These are phyloP conservation scores for Diddensiella caesifluorescens DNA, from an alignment of 805 yeast species.

Conservation along the genomic window DNA sequence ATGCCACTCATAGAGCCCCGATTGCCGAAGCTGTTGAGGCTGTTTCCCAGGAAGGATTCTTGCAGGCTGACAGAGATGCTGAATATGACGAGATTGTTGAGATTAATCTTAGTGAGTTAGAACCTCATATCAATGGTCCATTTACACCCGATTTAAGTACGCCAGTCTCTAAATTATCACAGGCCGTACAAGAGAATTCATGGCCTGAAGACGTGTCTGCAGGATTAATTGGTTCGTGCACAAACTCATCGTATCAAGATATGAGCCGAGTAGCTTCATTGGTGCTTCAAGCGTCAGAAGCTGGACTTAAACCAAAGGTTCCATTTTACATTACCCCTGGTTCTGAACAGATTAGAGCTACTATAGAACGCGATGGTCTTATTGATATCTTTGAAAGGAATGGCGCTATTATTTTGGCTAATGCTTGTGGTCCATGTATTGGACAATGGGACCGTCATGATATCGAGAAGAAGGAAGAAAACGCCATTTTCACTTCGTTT, in stretches of 20 bases:
- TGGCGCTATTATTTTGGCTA: slow-evolving; percentile 91
- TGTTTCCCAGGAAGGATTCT: slow-evolving; percentile 49
- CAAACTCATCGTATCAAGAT: slow-evolving; percentile 97
- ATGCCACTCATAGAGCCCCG: slow-evolving; percentile 77
- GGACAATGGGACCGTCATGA: slow-evolving; percentile 95
- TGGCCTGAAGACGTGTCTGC: slow-evolving; percentile 89
- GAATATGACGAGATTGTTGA: slow-evolving; percentile 91
- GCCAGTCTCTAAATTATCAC: slow-evolving; percentile 76
- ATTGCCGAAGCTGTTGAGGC: slow-evolving; percentile 76
- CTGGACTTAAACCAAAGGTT: slow-evolving; percentile 83
- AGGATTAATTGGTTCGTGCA: slow-evolving; percentile 96
- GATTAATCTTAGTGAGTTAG: slow-evolving; percentile 77
- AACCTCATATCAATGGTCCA: slow-evolving; percentile 97
- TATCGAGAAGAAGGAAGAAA: slow-evolving; percentile 59
- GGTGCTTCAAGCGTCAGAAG: slow-evolving; percentile 78
- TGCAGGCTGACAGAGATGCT: slow-evolving; percentile 81
- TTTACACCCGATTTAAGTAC: slow-evolving; percentile 98
- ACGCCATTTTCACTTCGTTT: slow-evolving; percentile 93
- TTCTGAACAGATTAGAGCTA: slow-evolving; percentile 96
- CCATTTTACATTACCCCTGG: slow-evolving; percentile 97
- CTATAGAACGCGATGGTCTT: slow-evolving; percentile 92
- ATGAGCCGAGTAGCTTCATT: slow-evolving; percentile 94
- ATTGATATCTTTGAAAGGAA: slow-evolving; percentile 71
- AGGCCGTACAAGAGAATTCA: slow-evolving; percentile 59
- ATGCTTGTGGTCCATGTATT: slow-evolving; percentile 99